phyloP scores from a whole-genome alignment of 352 stramenopile species.

The Phytophthora pinifolia region DNA sequence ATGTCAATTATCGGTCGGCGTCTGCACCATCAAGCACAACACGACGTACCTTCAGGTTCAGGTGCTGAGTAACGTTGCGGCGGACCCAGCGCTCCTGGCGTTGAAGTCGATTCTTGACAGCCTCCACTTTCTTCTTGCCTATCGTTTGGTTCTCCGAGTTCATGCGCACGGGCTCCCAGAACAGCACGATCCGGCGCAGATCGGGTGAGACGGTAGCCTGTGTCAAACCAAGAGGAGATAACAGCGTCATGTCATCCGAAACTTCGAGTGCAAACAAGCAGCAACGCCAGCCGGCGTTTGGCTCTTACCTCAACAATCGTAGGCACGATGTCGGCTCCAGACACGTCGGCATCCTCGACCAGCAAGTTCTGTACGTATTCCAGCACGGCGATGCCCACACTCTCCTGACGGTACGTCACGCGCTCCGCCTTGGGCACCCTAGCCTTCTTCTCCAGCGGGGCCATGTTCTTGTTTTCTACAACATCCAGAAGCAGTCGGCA shows the following conservation, averaged over 20 bases:
- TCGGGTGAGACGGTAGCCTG: constrained; percentile 73
- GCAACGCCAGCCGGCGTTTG: not conserved
- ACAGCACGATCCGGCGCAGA: constrained; percentile 63
- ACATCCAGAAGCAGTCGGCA: too few relatives aligned
- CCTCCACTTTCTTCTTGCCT: constrained; percentile 71
- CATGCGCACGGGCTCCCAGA: constrained; percentile 68
- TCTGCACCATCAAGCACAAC: not conserved
- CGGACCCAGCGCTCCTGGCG: constrained; percentile 70
- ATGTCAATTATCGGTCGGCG: not conserved
- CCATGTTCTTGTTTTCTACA: constrained; percentile 67
- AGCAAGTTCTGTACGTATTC: constrained; percentile 74
- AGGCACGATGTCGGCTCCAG: constrained; percentile 59
- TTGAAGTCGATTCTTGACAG: constrained; percentile 61
- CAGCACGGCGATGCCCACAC: constrained; percentile 60
- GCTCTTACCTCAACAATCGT: constrained; percentile 63
- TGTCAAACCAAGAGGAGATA: constrained; percentile 1
- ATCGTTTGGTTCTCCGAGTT: constrained; percentile 75
- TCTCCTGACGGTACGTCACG: constrained; percentile 74
- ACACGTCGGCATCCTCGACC: constrained; percentile 60
- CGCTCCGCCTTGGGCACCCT: constrained; percentile 64
- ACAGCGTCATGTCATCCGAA: constrained; percentile 1
- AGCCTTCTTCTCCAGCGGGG: constrained; percentile 70
- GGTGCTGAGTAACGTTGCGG: constrained; percentile 63
- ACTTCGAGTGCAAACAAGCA: not conserved
- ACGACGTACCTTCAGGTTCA: constrained; percentile 74